Base-by-base conservation (phyloP, 352 stramenopile genomes). In the Pythium aristosporum region DNA sequence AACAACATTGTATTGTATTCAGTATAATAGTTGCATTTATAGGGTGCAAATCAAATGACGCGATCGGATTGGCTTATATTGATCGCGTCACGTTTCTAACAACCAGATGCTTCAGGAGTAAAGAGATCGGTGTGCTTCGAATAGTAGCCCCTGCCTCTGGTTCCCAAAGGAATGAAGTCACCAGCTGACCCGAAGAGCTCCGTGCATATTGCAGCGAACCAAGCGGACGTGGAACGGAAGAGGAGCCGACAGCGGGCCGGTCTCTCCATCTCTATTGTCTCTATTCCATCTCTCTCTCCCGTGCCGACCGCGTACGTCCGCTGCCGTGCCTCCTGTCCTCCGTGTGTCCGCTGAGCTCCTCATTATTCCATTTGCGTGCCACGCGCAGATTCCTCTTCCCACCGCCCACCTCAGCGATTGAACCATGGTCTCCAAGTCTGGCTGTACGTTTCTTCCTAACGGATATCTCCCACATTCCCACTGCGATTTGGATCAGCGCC, bases 391-490 rank as follows among this genome's bases (percentile, higher is more conserved):
- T 58, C 28, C 23, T 41, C 5, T 32, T 25, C 28, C 36, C 10
- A 30, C 25, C 25, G 5, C 25, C 3, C 25, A 5, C 1, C 50
- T 46, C 21, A 32, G 20, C 9, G 6, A 39, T 46, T 21, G 12
- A 25, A 70, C 63, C 56, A 71, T 71, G 64, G 64, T 71, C 25
- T 71, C 64, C 64, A 71, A 71, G 64, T 58, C 64, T 37, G 23
- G 41, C 28, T 71, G 64, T 71, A 71, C 57, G 64, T 66, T 0
- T 13, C 6, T 15, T 12, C 42, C n/a, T 25, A 32, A 1, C 49
- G 25, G 25, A n/a, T 30, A 30, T 30, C 25, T 30, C 25, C n/a
- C 25, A 2, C 25, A 30, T 5, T 30, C 25, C 25, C 25, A 30
- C 3, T 5, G 25, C 25, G 25, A 30, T 30, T 30, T 30, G 1